These are phyloP conservation scores for Dothistroma septosporum DNA, from an alignment of 2,329 filamentous ascomycete genomes.

Conservation along the genomic window DNA sequence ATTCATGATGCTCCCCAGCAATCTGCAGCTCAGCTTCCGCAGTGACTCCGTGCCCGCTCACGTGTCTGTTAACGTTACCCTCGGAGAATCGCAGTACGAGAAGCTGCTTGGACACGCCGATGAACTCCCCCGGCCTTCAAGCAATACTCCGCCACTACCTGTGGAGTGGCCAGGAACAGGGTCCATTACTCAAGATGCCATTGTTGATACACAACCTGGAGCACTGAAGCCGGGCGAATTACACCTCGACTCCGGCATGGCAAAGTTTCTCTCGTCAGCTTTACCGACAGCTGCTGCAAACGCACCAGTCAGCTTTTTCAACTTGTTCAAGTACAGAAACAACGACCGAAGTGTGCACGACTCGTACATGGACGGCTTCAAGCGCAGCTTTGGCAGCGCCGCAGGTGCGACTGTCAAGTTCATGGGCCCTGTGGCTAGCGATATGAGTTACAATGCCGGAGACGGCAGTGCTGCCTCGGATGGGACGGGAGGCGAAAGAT, in stretches of 20 bases:
- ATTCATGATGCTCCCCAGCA: slow-evolving; percentile 6
- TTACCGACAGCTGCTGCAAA: slow-evolving; percentile 7
- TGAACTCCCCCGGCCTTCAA: background rate
- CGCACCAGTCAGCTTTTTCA: slow-evolving; percentile 19
- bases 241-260: slow-evolving; percentile 16
- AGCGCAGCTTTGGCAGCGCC: slow-evolving; percentile 13
- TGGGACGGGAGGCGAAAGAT: background rate
- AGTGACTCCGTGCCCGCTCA: background rate
- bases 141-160: slow-evolving; percentile 6
- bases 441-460: background rate
- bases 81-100: slow-evolving; percentile 1
- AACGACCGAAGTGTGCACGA: slow-evolving; percentile 14
- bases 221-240: slow-evolving; percentile 11
- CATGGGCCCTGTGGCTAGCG: slow-evolving; percentile 13
- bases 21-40: background rate
- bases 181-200: background rate
- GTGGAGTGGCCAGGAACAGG: background rate
- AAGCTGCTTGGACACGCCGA: background rate
- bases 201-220: background rate
- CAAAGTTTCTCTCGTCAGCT: slow-evolving; percentile 10
- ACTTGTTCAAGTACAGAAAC: slow-evolving; percentile 20
- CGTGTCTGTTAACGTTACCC: background rate
- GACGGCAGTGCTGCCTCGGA: background rate
- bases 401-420: slow-evolving; percentile 20
- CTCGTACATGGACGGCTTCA: slow-evolving; percentile 21